These are phyloP conservation scores for Penicillium cataractarum DNA, from an alignment of 495 filamentous ascomycete genomes.

Conservation along the genomic window DNA sequence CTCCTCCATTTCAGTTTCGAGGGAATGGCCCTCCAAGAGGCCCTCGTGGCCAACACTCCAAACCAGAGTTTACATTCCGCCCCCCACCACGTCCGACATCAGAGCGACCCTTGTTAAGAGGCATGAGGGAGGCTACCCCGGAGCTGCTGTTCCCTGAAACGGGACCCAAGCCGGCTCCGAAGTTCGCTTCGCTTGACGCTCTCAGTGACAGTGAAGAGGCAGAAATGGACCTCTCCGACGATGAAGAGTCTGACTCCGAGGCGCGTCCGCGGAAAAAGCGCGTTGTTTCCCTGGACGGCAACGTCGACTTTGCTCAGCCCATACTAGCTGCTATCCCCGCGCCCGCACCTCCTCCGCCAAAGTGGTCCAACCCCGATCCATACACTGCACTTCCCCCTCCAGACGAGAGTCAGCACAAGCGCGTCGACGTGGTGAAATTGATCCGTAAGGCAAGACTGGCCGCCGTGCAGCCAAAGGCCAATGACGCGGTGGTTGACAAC, in stretches of 20 bases:
- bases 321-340: conserved; percentile 14
- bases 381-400: conserved; percentile 82
- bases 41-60: conserved; percentile 5
- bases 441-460: conserved; percentile 80
- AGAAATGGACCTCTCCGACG: conserved; percentile 63
- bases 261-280: conserved; percentile 54
- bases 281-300: conserved; percentile 50
- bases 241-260: conserved; percentile 51
- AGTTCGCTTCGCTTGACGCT: conserved; percentile 56
- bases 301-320: conserved; percentile 30
- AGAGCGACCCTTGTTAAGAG: conserved; percentile 50
- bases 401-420: conserved; percentile 65
- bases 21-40: conserved; percentile 25
- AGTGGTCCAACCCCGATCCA: conserved; percentile 93
- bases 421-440: conserved; percentile 80
- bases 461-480: conserved; percentile 36
- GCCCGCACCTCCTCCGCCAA: conserved; percentile 45
- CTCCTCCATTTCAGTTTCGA: conserved; percentile 46
- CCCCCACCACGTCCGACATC: conserved; percentile 40
- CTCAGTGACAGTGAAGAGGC: conserved; percentile 74
- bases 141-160: conserved; percentile 39
- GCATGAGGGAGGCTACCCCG: conserved; percentile 40
- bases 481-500: conserved; percentile 60
- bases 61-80: conserved; percentile 52
- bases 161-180: conserved; percentile 35